A percentile compares a stretch with the other conserved stretches of the same genome.
Conservation (phyloP, 2,329 filamentous ascomycete species). For the Mycosphaerelloides madeirae region DNA sequence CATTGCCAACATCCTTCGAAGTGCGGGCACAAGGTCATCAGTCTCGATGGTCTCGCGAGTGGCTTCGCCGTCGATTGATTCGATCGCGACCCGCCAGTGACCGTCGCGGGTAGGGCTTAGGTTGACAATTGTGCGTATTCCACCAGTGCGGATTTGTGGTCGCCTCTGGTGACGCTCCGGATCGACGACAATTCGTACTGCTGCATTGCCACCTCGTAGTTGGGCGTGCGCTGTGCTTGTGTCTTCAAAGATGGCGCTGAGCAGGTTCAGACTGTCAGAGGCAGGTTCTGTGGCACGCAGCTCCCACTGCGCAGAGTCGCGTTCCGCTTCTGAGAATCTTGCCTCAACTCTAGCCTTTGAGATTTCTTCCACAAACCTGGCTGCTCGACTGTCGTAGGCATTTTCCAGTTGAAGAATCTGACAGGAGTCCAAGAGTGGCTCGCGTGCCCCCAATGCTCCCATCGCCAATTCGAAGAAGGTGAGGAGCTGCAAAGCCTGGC, state of each 20-base stretch:
- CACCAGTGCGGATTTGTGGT: constrained; percentile 42
- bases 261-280: constrained; percentile 50
- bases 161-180: constrained; percentile 34
- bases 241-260: constrained; percentile 69
- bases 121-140: constrained; percentile 67
- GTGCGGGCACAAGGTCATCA: constrained; percentile 60
- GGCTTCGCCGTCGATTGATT: constrained; percentile 65
- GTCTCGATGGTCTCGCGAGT: constrained; percentile 68
- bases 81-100: constrained; percentile 53
- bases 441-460: constrained; percentile 17
- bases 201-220: constrained; percentile 62
- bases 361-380: constrained; percentile 76
- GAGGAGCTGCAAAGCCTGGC: constrained; percentile 25
- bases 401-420: constrained; percentile 63
- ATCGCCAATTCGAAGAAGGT: constrained; percentile 24
- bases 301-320: constrained; percentile 76
- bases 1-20: constrained; percentile 25
- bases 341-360: constrained; percentile 81
- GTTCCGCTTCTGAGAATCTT: constrained; percentile 75
- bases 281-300: constrained; percentile 64
- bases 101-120: constrained; percentile 53
- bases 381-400: constrained; percentile 70
- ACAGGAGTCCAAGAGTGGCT: constrained; percentile 23
- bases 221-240: constrained; percentile 58
- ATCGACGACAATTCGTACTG: constrained; percentile 69